phyloP scores from a whole-genome alignment of 805 yeast species.

The Nakazawaea wyomingensis region DNA sequence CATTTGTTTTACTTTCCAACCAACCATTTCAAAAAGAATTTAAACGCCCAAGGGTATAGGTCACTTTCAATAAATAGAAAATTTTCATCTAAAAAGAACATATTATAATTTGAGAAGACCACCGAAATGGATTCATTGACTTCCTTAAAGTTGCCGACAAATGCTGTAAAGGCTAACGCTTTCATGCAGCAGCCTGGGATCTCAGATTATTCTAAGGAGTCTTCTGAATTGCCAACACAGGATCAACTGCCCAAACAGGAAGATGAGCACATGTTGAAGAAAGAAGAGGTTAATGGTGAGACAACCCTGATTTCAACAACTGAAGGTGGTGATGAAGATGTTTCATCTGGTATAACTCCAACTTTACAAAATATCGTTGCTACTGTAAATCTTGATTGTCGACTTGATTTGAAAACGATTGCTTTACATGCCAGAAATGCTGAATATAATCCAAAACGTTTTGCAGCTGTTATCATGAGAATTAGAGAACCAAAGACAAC shows the following conservation, averaged over 20 bases:
- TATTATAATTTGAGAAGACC: too few species aligned
- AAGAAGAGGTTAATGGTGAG: conserved; percentile 28
- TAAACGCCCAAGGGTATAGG: too few species aligned
- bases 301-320: too few species aligned
- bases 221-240: too few species aligned
- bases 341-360: conserved; percentile 94
- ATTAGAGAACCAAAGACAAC: conserved; percentile 98
- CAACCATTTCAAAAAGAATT: too few species aligned
- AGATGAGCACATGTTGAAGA: conserved; percentile 15
- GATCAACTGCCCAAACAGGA: conserved; percentile 16
- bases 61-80: neutral
- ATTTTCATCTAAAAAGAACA: neutral
- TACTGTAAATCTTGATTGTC: conserved; percentile 93
- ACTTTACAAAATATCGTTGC: conserved; percentile 95
- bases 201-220: conserved; percentile 45
- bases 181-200: conserved; percentile 56
- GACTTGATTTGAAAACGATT: conserved; percentile 92
- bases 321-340: conserved; percentile 51
- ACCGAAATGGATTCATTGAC: conserved; percentile 62
- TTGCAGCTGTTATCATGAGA: conserved; percentile 99
- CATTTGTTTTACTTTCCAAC: conserved; percentile 2
- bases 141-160: conserved; percentile 68
- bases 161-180: conserved; percentile 71
- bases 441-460: conserved; percentile 96
- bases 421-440: conserved; percentile 99